These are phyloP conservation scores for Medicago ruthenica DNA, from an alignment of 306 rosid genomes.

Conservation along the genomic window DNA sequence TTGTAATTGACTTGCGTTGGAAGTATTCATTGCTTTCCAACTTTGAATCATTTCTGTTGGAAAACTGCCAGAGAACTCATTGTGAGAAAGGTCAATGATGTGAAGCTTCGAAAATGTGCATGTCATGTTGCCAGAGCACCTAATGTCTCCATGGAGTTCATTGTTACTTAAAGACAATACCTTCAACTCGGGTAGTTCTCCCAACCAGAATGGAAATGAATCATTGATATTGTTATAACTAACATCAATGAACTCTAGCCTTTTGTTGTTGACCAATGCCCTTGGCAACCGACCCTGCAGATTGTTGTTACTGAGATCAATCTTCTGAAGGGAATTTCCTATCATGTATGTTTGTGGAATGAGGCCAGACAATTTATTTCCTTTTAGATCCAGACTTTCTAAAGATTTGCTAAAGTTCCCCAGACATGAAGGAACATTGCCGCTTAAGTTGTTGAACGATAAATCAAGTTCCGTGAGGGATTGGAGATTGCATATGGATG, in stretches of 20 bases:
- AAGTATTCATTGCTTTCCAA: slow-evolving; percentile 21
- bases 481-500: neutral
- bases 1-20: neutral
- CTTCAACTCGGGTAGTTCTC: slow-evolving; percentile 43
- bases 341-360: slow-evolving; percentile 31
- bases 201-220: slow-evolving; percentile 57
- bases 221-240: slow-evolving; percentile 32
- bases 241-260: slow-evolving; percentile 37
- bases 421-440: slow-evolving; percentile 34
- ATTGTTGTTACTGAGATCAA: slow-evolving; percentile 29
- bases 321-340: neutral
- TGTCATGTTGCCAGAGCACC: neutral
- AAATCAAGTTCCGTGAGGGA: neutral
- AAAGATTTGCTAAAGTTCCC: slow-evolving; percentile 24
- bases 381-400: neutral
- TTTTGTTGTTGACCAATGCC: slow-evolving; percentile 30
- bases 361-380: slow-evolving; percentile 13
- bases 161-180: slow-evolving; percentile 12
- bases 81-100: slow-evolving; percentile 44
- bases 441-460: slow-evolving; percentile 1
- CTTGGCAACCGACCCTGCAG: slow-evolving; percentile 54
- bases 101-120: slow-evolving; percentile 38
- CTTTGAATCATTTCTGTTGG: neutral
- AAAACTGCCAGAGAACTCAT: slow-evolving; percentile 25
- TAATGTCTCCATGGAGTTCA: slow-evolving; percentile 21